These are phyloP conservation scores for Clitopilus hobsonii DNA, from an alignment of 768 basidiomycete species.

Conservation along the genomic window DNA sequence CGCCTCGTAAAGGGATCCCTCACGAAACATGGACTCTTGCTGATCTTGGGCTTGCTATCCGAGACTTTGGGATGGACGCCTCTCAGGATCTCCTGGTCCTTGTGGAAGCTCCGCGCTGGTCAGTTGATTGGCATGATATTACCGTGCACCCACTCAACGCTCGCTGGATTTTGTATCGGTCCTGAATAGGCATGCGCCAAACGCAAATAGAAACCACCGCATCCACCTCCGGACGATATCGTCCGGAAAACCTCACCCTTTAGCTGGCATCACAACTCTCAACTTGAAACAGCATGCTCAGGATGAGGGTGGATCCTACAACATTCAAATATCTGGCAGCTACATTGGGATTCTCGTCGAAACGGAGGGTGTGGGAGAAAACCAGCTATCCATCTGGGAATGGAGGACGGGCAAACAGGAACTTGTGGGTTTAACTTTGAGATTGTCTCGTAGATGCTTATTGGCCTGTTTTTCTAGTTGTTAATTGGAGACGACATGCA, in stretches of 20 bases:
- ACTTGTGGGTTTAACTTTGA: slow-evolving; percentile 35
- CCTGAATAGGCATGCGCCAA: slow-evolving; percentile 2
- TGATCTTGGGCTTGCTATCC: slow-evolving; percentile 28
- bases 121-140: no score
- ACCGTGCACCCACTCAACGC: no score
- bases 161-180: no score
- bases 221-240: slow-evolving; percentile 43
- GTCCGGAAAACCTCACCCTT: slow-evolving; percentile 41
- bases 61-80: slow-evolving; percentile 65
- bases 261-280: slow-evolving; percentile 30
- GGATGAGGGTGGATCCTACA: slow-evolving; percentile 23
- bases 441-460: neutral
- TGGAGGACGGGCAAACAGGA: slow-evolving; percentile 55
- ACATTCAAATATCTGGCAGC: slow-evolving; percentile 53
- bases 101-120: slow-evolving; percentile 36
- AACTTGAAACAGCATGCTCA: slow-evolving; percentile 14
- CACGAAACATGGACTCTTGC: slow-evolving; percentile 39
- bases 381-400: slow-evolving; percentile 57
- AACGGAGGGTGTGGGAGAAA: slow-evolving; percentile 24
- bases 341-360: slow-evolving; percentile 46
- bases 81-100: slow-evolving; percentile 60
- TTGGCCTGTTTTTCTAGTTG: slow-evolving; percentile 9
- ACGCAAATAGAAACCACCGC: slow-evolving; percentile 17
- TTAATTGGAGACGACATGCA: slow-evolving; percentile 27
- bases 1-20: slow-evolving; percentile 40